Evolutionary conservation across 1,284 basidiomycete genomes (phyloP).

Genomic region (Hemileia vastatrix): DNA sequence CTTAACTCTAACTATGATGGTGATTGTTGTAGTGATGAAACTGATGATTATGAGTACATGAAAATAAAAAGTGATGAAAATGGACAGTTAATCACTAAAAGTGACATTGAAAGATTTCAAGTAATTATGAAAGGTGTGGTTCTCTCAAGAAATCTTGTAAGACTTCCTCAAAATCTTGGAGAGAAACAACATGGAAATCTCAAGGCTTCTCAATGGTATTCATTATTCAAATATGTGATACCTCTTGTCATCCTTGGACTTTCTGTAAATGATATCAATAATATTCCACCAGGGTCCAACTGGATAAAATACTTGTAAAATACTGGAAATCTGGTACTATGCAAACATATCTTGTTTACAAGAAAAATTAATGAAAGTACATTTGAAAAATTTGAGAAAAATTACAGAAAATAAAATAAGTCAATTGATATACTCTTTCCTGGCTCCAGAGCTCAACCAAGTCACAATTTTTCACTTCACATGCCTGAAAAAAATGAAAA

Average conservation of each 20-base stretch:
- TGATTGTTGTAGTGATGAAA: no score
- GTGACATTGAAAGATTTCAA: background rate
- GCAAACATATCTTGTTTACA: conserved; percentile 4
- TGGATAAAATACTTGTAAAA: background rate
- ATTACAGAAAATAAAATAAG: conserved; percentile 3
- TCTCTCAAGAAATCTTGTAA: background rate
- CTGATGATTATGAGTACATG: no score
- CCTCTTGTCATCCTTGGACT: background rate
- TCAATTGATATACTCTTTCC: background rate
- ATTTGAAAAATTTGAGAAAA: background rate
- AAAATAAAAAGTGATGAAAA: no score
- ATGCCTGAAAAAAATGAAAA: background rate
- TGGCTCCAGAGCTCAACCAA: background rate
- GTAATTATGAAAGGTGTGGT: background rate
- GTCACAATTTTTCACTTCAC: conserved; percentile 6
- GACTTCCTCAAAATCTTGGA: background rate
- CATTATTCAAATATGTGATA: conserved; percentile 2
- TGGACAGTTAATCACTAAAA: no score
- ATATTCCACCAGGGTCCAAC: background rate
- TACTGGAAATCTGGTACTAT: background rate
- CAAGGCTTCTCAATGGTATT: conserved; percentile 10
- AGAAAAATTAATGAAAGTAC: background rate
- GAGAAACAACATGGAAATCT: conserved; percentile 3
- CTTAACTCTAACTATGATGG: no score
- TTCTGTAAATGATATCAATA: background rate